These are phyloP conservation scores for Scenedesmus sp. DNA, from an alignment of 163 green algal genomes.

Conservation along the genomic window DNA sequence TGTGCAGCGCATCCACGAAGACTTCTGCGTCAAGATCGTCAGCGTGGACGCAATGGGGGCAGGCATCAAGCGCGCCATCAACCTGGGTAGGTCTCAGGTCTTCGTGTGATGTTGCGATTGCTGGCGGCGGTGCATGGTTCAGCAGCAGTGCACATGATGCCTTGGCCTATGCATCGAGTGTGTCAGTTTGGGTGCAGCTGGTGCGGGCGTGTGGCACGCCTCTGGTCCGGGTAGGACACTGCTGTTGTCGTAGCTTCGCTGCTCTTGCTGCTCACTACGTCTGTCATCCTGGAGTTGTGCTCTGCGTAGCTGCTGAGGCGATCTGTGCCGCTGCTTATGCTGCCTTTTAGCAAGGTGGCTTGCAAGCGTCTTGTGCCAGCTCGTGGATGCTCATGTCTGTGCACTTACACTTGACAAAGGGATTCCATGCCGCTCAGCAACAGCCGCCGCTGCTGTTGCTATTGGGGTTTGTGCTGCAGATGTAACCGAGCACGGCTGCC, in stretches of 20 bases:
- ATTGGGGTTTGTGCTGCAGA: neutral
- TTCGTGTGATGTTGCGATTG: neutral
- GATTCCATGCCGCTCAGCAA: neutral
- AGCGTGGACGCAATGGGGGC: constrained; percentile 31
- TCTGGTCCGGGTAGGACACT: neutral
- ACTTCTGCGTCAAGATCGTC: constrained; percentile 72
- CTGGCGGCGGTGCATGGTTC: neutral
- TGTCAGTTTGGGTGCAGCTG: constrained; percentile 19
- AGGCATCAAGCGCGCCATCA: constrained; percentile 41
- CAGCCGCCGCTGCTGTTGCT: neutral
- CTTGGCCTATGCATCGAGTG: constrained; percentile 71
- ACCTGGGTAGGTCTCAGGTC: constrained; percentile 10
- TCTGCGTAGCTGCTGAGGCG: too few relatives aligned
- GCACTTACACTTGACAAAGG: neutral
- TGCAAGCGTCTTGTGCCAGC: neutral
- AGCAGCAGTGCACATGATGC: constrained; percentile 68
- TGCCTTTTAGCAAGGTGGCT: neutral
- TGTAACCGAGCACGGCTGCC: constrained; percentile 47
- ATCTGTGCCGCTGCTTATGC: too few relatives aligned
- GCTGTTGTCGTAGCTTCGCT: too few relatives aligned
- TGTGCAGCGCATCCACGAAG: constrained; percentile 74
- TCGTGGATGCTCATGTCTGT: neutral
- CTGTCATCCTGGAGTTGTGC: too few relatives aligned
- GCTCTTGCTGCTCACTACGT: too few relatives aligned
- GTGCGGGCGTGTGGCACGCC: constrained; percentile 22